A percentile compares a stretch with the other conserved stretches of the same genome.
These are phyloP conservation scores for Huntiella omanensis DNA, from an alignment of 2,329 filamentous ascomycete species.

Conservation along the genomic window DNA sequence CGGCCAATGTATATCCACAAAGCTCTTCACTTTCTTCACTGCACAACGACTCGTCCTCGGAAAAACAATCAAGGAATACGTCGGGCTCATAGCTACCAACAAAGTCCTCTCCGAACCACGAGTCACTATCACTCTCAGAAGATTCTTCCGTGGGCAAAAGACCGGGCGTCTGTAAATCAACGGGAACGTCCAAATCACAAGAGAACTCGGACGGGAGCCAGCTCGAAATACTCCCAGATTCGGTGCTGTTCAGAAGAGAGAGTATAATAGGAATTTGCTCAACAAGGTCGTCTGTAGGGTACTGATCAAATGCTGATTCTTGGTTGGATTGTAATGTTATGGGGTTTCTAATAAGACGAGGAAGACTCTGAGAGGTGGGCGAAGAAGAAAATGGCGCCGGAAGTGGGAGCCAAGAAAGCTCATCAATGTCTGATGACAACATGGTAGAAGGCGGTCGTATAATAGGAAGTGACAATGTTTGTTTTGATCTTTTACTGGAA, in stretches of 20 bases:
- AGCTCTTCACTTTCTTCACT: too few species aligned
- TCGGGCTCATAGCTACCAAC: too few species aligned
- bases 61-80: too few species aligned
- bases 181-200: not conserved
- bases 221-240: not conserved
- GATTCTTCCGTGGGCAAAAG: not conserved
- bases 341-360: not conserved
- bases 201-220: not conserved
- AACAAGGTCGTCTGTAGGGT: not conserved
- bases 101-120: too few species aligned
- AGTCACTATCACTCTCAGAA: too few species aligned
- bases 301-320: too few species aligned
- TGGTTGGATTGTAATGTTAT: not conserved
- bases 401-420: constrained; percentile 5
- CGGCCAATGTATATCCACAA: not conserved
- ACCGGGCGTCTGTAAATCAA: not conserved
- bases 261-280: not conserved
- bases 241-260: not conserved
- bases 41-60: too few species aligned
- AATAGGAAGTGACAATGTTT: not conserved
- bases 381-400: constrained; percentile 1
- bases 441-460: not conserved
- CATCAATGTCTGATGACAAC: not conserved
- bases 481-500: not conserved
- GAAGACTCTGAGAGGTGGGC: not conserved